phyloP scores from a whole-genome alignment of 805 yeast genomes.

The Kluyveromyces aestuarii region DNA sequence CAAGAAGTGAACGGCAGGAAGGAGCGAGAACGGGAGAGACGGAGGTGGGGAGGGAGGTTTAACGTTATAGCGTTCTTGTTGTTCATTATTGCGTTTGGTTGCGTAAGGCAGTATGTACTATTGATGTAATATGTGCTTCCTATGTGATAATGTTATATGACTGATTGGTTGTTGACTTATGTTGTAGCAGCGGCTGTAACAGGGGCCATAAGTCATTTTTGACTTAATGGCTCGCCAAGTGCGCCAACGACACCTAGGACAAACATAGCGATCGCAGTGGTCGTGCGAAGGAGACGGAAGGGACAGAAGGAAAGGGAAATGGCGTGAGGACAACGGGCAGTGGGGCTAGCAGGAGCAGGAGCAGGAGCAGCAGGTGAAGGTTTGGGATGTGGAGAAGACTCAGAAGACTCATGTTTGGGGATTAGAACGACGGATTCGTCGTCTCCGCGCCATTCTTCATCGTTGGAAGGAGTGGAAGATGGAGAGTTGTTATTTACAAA shows the following conservation, averaged over 20 bases:
- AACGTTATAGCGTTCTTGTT: too few relatives aligned
- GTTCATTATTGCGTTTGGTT: too few relatives aligned
- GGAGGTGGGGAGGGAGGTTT: too few relatives aligned
- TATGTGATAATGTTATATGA: too few relatives aligned
- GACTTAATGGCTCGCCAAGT: conserved; percentile 2
- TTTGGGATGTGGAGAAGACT: neutral
- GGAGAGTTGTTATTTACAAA: conserved; percentile 1
- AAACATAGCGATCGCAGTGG: conserved; percentile 1
- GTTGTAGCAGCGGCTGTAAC: too few relatives aligned
- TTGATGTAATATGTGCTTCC: too few relatives aligned
- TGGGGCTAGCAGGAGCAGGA: conserved; percentile 7
- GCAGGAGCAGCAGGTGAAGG: conserved; percentile 8
- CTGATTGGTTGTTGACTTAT: too few relatives aligned
- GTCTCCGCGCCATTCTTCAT: neutral
- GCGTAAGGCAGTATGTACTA: too few relatives aligned
- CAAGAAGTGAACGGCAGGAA: too few relatives aligned
- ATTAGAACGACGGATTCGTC: neutral
- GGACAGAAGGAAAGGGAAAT: neutral
- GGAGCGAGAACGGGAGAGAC: too few relatives aligned
- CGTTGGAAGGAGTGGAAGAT: neutral
- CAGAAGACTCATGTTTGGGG: neutral
- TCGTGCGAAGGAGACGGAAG: neutral
- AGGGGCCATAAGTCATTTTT: neutral
- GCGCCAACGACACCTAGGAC: conserved; percentile 5
- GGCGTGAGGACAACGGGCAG: conserved; percentile 1